Percentiles rank a stretch among this genome's conserved stretches.
Evolutionary conservation across 495 filamentous ascomycete genomes (phyloP).

Genomic region (Penicillium waksmanii): DNA sequence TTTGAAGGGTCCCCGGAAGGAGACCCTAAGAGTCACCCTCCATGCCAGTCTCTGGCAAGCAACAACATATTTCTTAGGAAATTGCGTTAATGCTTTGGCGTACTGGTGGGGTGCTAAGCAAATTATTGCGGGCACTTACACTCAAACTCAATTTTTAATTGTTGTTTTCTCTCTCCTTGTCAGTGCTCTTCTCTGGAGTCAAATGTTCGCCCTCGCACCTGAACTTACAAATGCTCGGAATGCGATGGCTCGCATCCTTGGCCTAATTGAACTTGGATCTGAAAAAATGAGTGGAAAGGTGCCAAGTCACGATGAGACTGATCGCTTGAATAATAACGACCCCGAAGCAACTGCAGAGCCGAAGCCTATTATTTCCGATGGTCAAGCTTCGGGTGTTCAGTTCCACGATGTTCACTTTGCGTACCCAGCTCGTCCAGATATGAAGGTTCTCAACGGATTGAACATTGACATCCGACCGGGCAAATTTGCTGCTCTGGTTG

Average conservation of each 20-base stretch:
- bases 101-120: conserved; percentile 73
- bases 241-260: conserved; percentile 50
- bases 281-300: conserved; percentile 37
- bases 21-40: conserved; percentile 50
- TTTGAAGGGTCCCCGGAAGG: conserved; percentile 47
- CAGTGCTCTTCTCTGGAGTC: conserved; percentile 63
- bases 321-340: conserved; percentile 13
- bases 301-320: conserved; percentile 3
- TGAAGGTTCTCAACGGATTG: conserved; percentile 55
- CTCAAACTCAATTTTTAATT: conserved; percentile 64
- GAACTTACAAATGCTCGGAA: conserved; percentile 58
- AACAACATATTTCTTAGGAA: conserved; percentile 54
- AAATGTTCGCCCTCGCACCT: conserved; percentile 68
- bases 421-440: conserved; percentile 62
- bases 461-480: conserved; percentile 58
- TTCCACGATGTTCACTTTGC: conserved; percentile 60
- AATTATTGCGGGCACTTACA: conserved; percentile 59
- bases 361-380: conserved; percentile 10
- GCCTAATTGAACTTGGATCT: conserved; percentile 51
- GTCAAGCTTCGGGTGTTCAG: conserved; percentile 43
- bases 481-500: conserved; percentile 63
- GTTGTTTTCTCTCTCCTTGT: conserved; percentile 51
- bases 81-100: conserved; percentile 63
- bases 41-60: conserved; percentile 57
- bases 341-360: conserved; percentile 23